Percentiles rank a stretch among this genome's conserved stretches.
phyloP scores from a whole-genome alignment of 2,329 filamentous ascomycete species.

The Didymella sp. region DNA sequence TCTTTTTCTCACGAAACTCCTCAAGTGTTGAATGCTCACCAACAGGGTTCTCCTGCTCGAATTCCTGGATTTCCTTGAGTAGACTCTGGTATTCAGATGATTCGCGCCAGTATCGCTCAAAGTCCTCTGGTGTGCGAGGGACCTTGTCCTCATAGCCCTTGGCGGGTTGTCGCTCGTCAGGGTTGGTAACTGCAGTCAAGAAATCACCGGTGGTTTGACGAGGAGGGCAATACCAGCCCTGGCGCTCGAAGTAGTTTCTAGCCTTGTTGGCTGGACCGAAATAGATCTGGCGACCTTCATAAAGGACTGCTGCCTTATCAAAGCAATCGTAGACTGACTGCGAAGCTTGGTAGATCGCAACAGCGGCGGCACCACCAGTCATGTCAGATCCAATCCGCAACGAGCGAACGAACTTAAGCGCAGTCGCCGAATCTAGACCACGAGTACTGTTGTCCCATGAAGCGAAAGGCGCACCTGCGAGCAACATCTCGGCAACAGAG shows the following conservation, averaged over 20 bases:
- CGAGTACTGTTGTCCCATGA: constrained; percentile 57
- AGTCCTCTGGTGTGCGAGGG: constrained; percentile 58
- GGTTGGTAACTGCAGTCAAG: constrained; percentile 71
- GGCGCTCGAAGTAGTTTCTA: constrained; percentile 69
- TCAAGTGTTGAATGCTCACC: constrained; percentile 47
- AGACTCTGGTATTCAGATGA: constrained; percentile 54
- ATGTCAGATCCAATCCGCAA: constrained; percentile 60
- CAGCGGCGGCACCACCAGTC: constrained; percentile 58
- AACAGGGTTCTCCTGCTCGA: constrained; percentile 57
- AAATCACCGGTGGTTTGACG: constrained; percentile 78
- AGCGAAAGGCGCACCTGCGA: constrained; percentile 50
- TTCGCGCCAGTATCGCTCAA: constrained; percentile 61
- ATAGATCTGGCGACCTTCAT: constrained; percentile 80
- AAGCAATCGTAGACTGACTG: constrained; percentile 67
- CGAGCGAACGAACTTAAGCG: constrained; percentile 63
- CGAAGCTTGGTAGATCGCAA: constrained; percentile 64
- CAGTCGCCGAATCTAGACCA: constrained; percentile 56
- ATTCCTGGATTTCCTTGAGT: constrained; percentile 58
- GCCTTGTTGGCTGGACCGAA: constrained; percentile 70
- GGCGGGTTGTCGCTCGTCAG: constrained; percentile 53
- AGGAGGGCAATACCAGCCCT: constrained; percentile 72
- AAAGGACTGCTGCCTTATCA: constrained; percentile 76
- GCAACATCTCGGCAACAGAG: constrained; percentile 62
- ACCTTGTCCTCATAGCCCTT: constrained; percentile 54
- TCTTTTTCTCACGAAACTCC: constrained; percentile 56